phyloP scores from a whole-genome alignment of 305 asterid genomes.

The Fraxinus dipetala region DNA sequence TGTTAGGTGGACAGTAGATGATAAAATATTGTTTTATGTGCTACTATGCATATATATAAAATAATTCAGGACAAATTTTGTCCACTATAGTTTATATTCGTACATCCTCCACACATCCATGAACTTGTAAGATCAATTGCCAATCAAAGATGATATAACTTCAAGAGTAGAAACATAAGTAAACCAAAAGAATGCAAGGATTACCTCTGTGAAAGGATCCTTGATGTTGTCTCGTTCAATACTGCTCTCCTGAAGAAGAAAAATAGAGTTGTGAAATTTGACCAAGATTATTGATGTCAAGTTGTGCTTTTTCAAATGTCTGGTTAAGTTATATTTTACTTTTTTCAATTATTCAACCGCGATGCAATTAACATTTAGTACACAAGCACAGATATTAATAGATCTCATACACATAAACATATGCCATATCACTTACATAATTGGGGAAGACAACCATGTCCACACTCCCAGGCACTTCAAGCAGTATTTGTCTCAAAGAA shows the following conservation, averaged over 20 bases:
- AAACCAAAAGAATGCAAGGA: slow-evolving; percentile 4
- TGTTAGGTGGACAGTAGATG: not conserved
- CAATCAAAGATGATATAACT: not conserved
- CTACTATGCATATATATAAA: not conserved
- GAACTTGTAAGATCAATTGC: not conserved
- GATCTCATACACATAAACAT: not conserved
- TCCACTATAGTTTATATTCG: not conserved
- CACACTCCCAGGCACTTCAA: slow-evolving; percentile 43
- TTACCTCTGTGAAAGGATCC: slow-evolving; percentile 95
- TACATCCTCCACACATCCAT: not conserved
- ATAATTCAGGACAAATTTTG: not conserved
- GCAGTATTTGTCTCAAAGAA: slow-evolving; percentile 37
- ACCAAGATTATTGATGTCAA: not conserved
- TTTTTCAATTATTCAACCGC: not conserved
- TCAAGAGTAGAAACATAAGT: not conserved
- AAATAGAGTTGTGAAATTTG: not conserved
- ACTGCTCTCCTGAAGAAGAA: slow-evolving; percentile 71
- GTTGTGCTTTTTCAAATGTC: not conserved
- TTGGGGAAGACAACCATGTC: slow-evolving; percentile 41
- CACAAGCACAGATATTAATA: not conserved
- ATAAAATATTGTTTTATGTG: not conserved
- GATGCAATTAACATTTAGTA: not conserved
- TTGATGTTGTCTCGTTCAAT: slow-evolving; percentile 81
- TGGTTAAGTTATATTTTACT: not conserved
- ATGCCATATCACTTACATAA: slow-evolving; percentile 16